Evolutionary conservation across 345 rosid species (phyloP).

Genomic region (Syzygium aromaticum): DNA sequence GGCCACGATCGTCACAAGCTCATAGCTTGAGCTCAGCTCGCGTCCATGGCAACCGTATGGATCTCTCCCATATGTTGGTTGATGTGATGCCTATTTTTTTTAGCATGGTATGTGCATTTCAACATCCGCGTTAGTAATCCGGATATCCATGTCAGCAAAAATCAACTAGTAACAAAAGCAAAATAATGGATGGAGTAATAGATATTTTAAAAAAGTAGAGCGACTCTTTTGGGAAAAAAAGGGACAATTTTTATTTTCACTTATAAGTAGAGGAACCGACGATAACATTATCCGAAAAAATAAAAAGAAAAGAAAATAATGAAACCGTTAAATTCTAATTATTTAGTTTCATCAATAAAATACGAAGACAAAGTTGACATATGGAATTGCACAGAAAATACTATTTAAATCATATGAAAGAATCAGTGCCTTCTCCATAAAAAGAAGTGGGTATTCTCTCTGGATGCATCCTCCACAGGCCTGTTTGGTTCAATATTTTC

Average conservation of each 20-base stretch:
- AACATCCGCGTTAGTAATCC: not conserved
- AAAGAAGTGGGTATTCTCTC: not conserved
- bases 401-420: not conserved
- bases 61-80: not conserved
- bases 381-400: not conserved
- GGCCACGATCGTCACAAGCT: not conserved
- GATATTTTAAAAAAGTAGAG: not conserved
- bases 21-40: not conserved
- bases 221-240: not conserved
- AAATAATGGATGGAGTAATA: too few relatives aligned
- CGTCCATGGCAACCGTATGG: not conserved
- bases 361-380: not conserved
- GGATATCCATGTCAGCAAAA: not conserved
- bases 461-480: not conserved
- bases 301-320: not conserved
- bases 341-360: not conserved
- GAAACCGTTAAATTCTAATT: not conserved
- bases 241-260: not conserved
- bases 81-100: not conserved
- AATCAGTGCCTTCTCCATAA: not conserved
- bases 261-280: not conserved
- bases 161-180: not conserved
- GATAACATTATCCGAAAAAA: too few relatives aligned
- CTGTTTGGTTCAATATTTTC: too few relatives aligned
- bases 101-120: rapidly evolving